A percentile compares a stretch with the other conserved stretches of the same genome.
Conservation (phyloP, 148 eudicot species). For the Chenopodium suecicum region DNA sequence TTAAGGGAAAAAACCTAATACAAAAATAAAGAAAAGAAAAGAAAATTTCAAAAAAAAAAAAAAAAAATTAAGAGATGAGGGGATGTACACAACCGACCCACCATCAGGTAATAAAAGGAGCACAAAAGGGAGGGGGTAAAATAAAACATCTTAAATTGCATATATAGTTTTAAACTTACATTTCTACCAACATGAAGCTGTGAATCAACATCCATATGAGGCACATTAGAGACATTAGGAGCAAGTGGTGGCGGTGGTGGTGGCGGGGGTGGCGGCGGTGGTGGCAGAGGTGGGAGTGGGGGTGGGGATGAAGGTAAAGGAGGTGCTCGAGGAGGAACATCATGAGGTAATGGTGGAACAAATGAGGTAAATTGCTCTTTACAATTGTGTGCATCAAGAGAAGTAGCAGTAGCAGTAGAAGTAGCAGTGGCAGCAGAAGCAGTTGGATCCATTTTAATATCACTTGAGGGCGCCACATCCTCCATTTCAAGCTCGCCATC, state of each 20-base stretch:
- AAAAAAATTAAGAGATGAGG: not conserved
- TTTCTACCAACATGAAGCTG: constrained; percentile 49
- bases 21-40: too few species aligned
- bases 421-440: constrained; percentile 21
- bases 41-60: too few species aligned
- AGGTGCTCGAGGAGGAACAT: constrained; percentile 52
- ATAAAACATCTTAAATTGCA: not conserved
- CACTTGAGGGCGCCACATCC: constrained; percentile 84
- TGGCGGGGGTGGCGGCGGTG: constrained; percentile 21
- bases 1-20: too few species aligned
- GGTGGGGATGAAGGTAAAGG: constrained; percentile 55
- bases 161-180: constrained; percentile 29
- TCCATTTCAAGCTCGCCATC: constrained; percentile 99
- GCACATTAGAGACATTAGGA: constrained; percentile 29
- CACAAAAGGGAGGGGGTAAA: not conserved
- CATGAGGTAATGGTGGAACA: constrained; percentile 54
- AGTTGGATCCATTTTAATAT: constrained; percentile 35
- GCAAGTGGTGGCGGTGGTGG: constrained; percentile 41
- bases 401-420: constrained; percentile 21
- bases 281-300: constrained; percentile 38
- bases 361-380: constrained; percentile 36
- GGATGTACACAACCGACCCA: not conserved
- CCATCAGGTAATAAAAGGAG: not conserved
- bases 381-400: constrained; percentile 34
- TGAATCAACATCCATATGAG: constrained; percentile 42